Evolutionary conservation across 768 basidiomycete species (phyloP).

Genomic region (Tulasnella sp.): DNA sequence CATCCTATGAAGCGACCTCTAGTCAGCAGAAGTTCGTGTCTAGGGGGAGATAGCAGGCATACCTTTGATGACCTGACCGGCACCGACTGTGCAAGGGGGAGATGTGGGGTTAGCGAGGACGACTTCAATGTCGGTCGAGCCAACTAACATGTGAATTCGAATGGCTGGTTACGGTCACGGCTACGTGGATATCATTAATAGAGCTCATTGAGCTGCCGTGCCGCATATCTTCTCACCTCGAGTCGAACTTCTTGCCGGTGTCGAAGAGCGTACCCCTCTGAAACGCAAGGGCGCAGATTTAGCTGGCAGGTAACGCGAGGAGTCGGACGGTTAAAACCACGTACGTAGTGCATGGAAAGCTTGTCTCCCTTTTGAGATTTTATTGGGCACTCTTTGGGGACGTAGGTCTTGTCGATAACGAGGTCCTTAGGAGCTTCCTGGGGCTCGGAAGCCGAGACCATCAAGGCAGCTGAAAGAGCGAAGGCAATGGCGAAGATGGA

Average conservation of each 20-base stretch:
- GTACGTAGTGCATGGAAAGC: slow-evolving; percentile 72
- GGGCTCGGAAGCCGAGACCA: neutral
- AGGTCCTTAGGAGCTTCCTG: slow-evolving; percentile 12
- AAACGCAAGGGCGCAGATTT: neutral
- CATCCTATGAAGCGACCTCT: slow-evolving; percentile 40
- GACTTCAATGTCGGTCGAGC: neutral
- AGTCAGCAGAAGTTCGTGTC: neutral
- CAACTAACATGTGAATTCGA: slow-evolving; percentile 68
- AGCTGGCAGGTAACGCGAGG: neutral
- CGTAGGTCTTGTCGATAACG: slow-evolving; percentile 9
- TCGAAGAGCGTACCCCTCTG: slow-evolving; percentile 72
- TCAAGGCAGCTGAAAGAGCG: neutral
- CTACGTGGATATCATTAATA: slow-evolving; percentile 32
- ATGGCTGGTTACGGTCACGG: slow-evolving; percentile 61
- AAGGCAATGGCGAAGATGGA: slow-evolving; percentile 1
- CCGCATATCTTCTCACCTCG: slow-evolving; percentile 45
- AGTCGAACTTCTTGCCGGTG: slow-evolving; percentile 81
- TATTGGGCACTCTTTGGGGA: slow-evolving; percentile 18
- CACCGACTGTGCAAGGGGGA: slow-evolving; percentile 47
- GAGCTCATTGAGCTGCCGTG: neutral
- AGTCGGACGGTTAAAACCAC: slow-evolving; percentile 26
- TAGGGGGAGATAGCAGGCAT: neutral
- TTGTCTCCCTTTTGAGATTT: slow-evolving; percentile 45
- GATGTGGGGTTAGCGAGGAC: neutral
- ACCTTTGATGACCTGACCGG: slow-evolving; percentile 69